Percentiles rank a stretch among this genome's conserved stretches.
phyloP scores from a whole-genome alignment of 78 protist genomes.

The Dictyostelium intermedium region DNA sequence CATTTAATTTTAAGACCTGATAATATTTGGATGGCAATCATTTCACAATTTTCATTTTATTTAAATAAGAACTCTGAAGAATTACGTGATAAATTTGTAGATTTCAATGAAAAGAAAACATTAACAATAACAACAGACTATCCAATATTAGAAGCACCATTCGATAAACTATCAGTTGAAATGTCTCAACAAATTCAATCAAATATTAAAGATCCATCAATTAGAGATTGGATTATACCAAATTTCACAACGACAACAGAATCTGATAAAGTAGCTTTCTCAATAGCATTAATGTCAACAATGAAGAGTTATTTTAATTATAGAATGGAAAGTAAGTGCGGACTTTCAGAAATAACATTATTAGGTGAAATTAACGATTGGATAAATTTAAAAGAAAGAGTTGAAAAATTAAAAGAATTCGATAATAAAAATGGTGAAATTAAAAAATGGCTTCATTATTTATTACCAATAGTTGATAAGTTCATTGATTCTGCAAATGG shows the following conservation, averaged over 20 bases:
- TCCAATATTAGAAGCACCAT: constrained; percentile 38
- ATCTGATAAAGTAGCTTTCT: constrained; percentile 9
- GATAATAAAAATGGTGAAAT: background rate
- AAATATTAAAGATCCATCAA: constrained; percentile 37
- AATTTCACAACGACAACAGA: constrained; percentile 39
- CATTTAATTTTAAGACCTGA: constrained; percentile 48
- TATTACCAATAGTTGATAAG: constrained; percentile 39
- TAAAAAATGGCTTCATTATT: constrained; percentile 48
- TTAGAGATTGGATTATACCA: constrained; percentile 29
- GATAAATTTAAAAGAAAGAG: constrained; percentile 2
- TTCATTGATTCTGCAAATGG: constrained; percentile 10
- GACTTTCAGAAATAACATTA: constrained; percentile 57
- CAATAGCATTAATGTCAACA: constrained; percentile 65
- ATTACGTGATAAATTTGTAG: constrained; percentile 21
- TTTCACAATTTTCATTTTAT: background rate
- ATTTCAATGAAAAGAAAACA: constrained; percentile 1
- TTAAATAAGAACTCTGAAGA: background rate
- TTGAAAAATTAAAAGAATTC: background rate
- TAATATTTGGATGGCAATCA: background rate
- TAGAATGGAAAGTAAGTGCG: background rate
- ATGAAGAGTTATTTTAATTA: constrained; percentile 48
- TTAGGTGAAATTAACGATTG: constrained; percentile 65
- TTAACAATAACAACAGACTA: background rate
- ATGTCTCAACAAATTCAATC: background rate
- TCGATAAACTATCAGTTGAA: background rate